Base-by-base conservation (phyloP, 2,329 filamentous ascomycete genomes). In the Tolypocladium nubicola region DNA sequence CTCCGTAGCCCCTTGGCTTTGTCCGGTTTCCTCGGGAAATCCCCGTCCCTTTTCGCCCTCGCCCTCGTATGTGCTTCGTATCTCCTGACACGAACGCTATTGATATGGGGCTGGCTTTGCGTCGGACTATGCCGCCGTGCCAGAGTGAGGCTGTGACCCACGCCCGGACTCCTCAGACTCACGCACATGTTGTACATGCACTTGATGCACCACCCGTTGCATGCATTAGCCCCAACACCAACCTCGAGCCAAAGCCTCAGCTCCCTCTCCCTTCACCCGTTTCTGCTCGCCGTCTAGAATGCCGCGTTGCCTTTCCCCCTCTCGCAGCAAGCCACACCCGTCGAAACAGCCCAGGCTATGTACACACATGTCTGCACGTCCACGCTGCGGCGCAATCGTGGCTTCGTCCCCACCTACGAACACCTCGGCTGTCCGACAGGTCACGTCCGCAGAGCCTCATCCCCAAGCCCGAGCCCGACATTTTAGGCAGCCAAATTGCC, bases 381-480 rank as follows among this genome's bases (percentile, higher is more conserved):
- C 10, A 30, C 16, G 14, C 19, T 33, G 16, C 19, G 19, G 52
- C 38, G 52, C 52, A 41, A 3, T 33, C 23, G 52, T 53, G 52
- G 38, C 52, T 41, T 33, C 23, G 23, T 54, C 52, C 39, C 52
- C 23, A 11, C 52, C 11, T 30, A 21, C 47, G 26, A 50, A n/a
- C 47, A 35, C 16, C 21, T 26, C 21, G 41, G 11, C 11, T 45
- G 21, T 30, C 49, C n/a, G 49, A 52, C 30, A 21, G 10, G 49
- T 52, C 49, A 19, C 23, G 23, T 30, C 53, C 40, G 53, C 40
- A 55, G 53, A 55, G 53, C 53, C 53, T 55, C 53, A 47, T 47
- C 19, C 4, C 9, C 41, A 3, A 13, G 26, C 30, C 45, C 45
- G 14, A 16, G 13, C 14, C 40, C 19, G 14, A 30, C 30, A 19